Evolutionary conservation across 2,329 filamentous ascomycete species (phyloP).

Genomic region (Zymoseptoria ardabiliae): DNA sequence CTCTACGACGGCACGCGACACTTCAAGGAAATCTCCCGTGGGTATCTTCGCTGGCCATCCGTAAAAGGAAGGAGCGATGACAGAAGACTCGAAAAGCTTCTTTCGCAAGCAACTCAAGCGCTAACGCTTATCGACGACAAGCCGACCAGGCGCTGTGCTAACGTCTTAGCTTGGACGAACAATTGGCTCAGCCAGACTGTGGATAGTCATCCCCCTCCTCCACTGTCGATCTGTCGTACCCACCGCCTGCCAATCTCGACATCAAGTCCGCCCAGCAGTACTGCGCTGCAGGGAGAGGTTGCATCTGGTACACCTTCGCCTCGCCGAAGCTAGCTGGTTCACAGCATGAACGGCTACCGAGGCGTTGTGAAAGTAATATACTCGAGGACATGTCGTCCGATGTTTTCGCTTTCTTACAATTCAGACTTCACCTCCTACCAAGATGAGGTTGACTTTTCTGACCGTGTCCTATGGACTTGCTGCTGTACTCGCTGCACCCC

Average conservation of each 20-base stretch:
- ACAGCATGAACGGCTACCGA: not conserved
- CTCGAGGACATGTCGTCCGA: not conserved
- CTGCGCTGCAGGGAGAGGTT: not conserved
- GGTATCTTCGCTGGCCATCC: not conserved
- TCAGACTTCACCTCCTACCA: not conserved
- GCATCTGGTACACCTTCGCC: not conserved
- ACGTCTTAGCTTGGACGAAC: not conserved
- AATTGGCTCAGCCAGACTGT: not conserved
- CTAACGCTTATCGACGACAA: not conserved
- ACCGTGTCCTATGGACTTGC: not conserved
- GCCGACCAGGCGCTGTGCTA: not conserved
- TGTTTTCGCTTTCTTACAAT: no score
- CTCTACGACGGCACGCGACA: not conserved
- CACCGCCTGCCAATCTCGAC: not conserved
- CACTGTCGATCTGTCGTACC: not conserved
- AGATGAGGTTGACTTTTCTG: not conserved
- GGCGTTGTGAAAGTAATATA: not conserved
- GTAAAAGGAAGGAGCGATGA: not conserved
- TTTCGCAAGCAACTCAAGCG: not conserved
- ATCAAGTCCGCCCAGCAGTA: not conserved
- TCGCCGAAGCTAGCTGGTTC: not conserved
- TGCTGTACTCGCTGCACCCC: constrained; percentile 7
- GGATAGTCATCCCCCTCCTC: not conserved
- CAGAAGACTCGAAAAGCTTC: not conserved
- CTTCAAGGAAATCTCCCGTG: not conserved